phyloP scores from a whole-genome alignment of 2,329 filamentous ascomycete genomes.

The Dactylellina leptospora region DNA sequence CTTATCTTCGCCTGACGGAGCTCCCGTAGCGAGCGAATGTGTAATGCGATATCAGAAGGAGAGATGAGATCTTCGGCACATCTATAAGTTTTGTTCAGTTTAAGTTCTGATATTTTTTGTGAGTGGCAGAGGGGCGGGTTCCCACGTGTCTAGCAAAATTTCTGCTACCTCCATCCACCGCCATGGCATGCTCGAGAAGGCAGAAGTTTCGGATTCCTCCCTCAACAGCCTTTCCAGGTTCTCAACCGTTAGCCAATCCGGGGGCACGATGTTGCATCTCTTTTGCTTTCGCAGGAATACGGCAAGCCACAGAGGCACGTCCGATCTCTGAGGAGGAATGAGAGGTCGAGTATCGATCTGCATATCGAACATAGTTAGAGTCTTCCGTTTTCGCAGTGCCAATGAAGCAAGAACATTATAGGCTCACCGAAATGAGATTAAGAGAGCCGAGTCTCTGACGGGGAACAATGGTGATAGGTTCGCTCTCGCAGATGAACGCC shows the following conservation, averaged over 20 bases:
- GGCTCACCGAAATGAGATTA: constrained; percentile 82
- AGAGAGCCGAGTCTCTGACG: constrained; percentile 88
- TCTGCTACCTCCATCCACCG: constrained; percentile 95
- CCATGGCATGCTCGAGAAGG: constrained; percentile 85
- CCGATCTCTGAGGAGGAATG: constrained; percentile 79
- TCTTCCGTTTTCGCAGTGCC: not conserved
- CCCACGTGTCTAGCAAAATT: constrained; percentile 76
- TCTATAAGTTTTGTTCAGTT: constrained; percentile 74
- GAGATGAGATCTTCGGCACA: constrained; percentile 42
- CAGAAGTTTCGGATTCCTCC: constrained; percentile 77
- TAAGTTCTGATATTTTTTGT: not conserved
- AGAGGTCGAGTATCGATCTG: constrained; percentile 81
- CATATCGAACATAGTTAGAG: not conserved
- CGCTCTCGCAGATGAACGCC: constrained; percentile 96
- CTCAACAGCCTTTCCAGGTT: constrained; percentile 80
- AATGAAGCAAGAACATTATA: constrained; percentile 54
- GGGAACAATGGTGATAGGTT: constrained; percentile 89
- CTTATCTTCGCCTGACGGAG: constrained; percentile 89
- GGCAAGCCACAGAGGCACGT: constrained; percentile 91
- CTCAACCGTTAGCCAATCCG: constrained; percentile 82
- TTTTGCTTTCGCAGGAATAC: constrained; percentile 93
- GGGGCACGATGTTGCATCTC: constrained; percentile 89
- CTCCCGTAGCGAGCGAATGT: constrained; percentile 77
- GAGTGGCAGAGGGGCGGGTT: not conserved
- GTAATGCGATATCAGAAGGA: constrained; percentile 39